These are phyloP conservation scores for Musa acuminata DNA, from an alignment of 176 grass and related monocot species.

Conservation along the genomic window DNA sequence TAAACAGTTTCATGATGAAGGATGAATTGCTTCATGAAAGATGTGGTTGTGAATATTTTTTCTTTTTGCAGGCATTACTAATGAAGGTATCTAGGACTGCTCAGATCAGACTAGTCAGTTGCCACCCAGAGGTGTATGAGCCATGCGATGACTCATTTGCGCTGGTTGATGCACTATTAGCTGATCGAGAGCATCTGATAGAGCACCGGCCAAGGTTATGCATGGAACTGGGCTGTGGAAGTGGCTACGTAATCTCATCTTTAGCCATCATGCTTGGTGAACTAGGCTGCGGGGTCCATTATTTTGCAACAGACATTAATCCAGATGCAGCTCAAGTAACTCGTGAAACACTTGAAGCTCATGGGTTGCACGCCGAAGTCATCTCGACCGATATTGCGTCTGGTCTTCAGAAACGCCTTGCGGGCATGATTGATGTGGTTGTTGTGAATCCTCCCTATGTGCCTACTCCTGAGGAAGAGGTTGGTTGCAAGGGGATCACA, in stretches of 20 bases:
- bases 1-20: no score
- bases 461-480: constrained; percentile 84
- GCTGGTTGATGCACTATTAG: constrained; percentile 86
- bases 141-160: constrained; percentile 93
- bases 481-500: constrained; percentile 59
- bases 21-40: no score
- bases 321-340: constrained; percentile 62
- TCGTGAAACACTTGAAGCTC: constrained; percentile 59
- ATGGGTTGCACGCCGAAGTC: constrained; percentile 70
- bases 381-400: constrained; percentile 64
- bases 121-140: constrained; percentile 84
- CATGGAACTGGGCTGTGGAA: constrained; percentile 75
- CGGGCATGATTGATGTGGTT: constrained; percentile 65
- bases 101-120: constrained; percentile 60
- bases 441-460: constrained; percentile 95
- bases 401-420: constrained; percentile 58
- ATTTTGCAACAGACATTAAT: constrained; percentile 88
- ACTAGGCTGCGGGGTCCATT: constrained; percentile 51
- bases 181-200: constrained; percentile 58
- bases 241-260: constrained; percentile 87
- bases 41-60: no score
- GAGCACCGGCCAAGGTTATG: constrained; percentile 58
- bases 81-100: constrained; percentile 56
- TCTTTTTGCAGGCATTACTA: constrained; percentile 20
- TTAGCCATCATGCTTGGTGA: constrained; percentile 78